Evolutionary conservation across 1,284 basidiomycete genomes (phyloP).

Genomic region (Ceratobasidium sp.): DNA sequence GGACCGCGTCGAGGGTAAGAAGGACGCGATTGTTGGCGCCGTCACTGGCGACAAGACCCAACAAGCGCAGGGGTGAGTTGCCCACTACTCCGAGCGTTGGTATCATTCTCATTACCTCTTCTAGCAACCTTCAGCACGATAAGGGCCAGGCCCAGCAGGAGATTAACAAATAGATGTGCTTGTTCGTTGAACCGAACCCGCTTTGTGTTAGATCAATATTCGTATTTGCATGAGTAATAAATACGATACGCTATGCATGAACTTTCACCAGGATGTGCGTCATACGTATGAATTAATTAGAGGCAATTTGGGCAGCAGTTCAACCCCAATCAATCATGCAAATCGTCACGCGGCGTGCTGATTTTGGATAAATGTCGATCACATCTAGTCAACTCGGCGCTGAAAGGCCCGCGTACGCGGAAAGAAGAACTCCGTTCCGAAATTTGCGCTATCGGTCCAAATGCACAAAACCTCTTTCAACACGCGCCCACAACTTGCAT

Average conservation of each 20-base stretch:
- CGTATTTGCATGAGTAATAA: neutral
- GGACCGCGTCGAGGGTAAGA: constrained; percentile 72
- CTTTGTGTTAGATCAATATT: neutral
- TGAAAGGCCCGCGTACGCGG: too few relatives aligned
- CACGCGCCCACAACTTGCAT: too few relatives aligned
- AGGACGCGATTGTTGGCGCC: constrained; percentile 72
- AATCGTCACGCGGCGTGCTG: too few relatives aligned
- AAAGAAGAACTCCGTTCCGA: too few relatives aligned
- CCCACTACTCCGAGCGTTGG: constrained; percentile 44
- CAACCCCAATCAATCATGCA: too few relatives aligned
- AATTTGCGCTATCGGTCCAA: too few relatives aligned
- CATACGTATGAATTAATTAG: too few relatives aligned
- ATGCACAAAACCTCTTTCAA: too few relatives aligned
- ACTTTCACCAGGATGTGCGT: neutral
- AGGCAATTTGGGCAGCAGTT: too few relatives aligned
- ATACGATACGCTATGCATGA: neutral
- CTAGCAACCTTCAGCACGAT: constrained; percentile 67
- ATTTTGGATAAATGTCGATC: too few relatives aligned
- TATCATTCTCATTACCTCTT: neutral
- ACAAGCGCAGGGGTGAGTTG: constrained; percentile 63
- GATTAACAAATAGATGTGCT: constrained; percentile 9
- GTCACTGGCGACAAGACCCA: constrained; percentile 72
- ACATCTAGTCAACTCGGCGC: too few relatives aligned
- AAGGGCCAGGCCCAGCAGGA: constrained; percentile 68
- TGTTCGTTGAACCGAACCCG: neutral